Base-by-base conservation (phyloP, 352 stramenopile genomes). In the Globisporangium cederbergense region DNA sequence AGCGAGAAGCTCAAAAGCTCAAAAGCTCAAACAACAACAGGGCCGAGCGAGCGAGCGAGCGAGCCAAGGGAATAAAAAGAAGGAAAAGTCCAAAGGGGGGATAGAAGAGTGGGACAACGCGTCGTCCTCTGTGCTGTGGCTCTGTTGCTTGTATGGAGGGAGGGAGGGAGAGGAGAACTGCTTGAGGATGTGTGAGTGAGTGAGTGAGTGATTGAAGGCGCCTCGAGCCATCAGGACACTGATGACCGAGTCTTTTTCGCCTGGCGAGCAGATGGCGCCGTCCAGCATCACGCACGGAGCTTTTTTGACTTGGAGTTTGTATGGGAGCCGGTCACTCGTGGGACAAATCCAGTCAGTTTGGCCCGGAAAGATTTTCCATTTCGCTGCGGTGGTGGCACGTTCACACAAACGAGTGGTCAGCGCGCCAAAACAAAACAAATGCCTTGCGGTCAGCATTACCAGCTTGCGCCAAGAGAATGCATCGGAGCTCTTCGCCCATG, bases 311-410 rank as follows among this genome's bases (percentile, higher is more conserved):
- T 58, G 51, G 51, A 7, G 3, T n/a, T 58, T 30, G 51, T 58
- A 58, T 58, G 30, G 51, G 14, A 58, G 16, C 4, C 51, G 30
- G 18, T 43, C 30, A 14, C 16, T 28, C 42, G 40, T 58, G 30
- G 30, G 51, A 45, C 51, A 58, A 43, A 58, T 58, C 51, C 51
- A 58, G 51, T 58, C 51, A 58, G 51, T 45, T 58, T 58, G 18
- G 14, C 11, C 5, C 4, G 18, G 13, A 5, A n/a, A 46, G 40
- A 46, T 46, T 46, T 46, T 46, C 40, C 4, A 46, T 46, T 46
- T 46, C 40, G 40, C 13, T 28, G 25, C 25, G 25, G 25, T 28
- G 13, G 16, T 13, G 43, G 43, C 18, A 14, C 16, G 18, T 4
- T 36, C 32, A 5, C 4, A 8, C 32, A 36, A 50, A 50, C 20